Conservation (phyloP, 2,329 filamentous ascomycete species). For the Phoma herbarum region DNA sequence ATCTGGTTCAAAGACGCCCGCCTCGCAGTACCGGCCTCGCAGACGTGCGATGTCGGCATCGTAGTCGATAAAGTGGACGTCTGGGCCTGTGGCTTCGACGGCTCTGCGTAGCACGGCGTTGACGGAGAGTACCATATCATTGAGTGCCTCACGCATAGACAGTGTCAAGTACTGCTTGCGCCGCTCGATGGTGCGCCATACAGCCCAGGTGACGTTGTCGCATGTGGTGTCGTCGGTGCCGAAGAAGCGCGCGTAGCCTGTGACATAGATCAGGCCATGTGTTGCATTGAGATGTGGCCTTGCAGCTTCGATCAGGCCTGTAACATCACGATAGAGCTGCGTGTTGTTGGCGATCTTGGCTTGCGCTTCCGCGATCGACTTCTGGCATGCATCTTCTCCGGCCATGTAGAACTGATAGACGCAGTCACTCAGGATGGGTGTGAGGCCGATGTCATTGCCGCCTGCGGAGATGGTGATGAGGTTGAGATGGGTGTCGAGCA, state of each 20-base stretch:
- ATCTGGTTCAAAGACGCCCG: slow-evolving; percentile 36
- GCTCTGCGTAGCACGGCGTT: slow-evolving; percentile 35
- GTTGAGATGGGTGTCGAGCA: slow-evolving; percentile 31
- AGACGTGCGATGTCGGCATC: slow-evolving; percentile 23
- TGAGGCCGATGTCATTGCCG: slow-evolving; percentile 45
- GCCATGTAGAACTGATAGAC: slow-evolving; percentile 45
- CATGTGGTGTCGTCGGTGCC: slow-evolving; percentile 35
- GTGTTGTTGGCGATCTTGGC: slow-evolving; percentile 27
- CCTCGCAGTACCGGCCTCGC: slow-evolving; percentile 41
- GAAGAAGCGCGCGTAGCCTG: slow-evolving; percentile 45
- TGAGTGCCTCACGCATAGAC: slow-evolving; percentile 33
- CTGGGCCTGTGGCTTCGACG: slow-evolving; percentile 22
- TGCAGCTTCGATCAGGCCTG: slow-evolving; percentile 30
- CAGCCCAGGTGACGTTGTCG: slow-evolving; percentile 44
- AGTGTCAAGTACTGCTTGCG: slow-evolving; percentile 41
- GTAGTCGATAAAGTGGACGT: slow-evolving; percentile 41
- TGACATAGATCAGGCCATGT: slow-evolving; percentile 41
- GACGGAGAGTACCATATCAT: slow-evolving; percentile 38
- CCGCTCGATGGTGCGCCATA: slow-evolving; percentile 35
- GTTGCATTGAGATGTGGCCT: slow-evolving; percentile 32
- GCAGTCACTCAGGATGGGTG: slow-evolving; percentile 40
- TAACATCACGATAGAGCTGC: slow-evolving; percentile 34
- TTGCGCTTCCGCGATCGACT: slow-evolving; percentile 31
- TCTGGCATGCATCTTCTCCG: slow-evolving; percentile 33
- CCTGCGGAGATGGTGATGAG: slow-evolving; percentile 45